Percentiles rank a stretch among this genome's conserved stretches.
These are phyloP conservation scores for Scheffersomyces segobiensis DNA, from an alignment of 1,139 yeast species.

Conservation along the genomic window DNA sequence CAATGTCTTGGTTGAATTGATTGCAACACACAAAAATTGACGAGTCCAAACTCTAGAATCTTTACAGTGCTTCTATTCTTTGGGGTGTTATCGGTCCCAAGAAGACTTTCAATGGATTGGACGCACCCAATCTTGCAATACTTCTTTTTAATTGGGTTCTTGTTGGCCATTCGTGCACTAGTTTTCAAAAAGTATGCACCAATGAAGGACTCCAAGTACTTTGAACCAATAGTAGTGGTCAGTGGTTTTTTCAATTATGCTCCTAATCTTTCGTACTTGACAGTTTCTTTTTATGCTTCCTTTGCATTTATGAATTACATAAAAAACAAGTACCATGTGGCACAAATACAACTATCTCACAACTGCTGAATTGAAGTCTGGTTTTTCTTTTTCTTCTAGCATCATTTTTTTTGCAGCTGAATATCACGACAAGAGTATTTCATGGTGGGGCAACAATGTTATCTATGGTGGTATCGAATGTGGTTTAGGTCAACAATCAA, in stretches of 20 bases:
- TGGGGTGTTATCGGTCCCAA: conserved; percentile 42
- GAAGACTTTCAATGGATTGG: conserved; percentile 30
- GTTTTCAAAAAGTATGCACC: conserved; percentile 24
- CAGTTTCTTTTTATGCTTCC: conserved; percentile 16
- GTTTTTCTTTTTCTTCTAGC: conserved; percentile 18
- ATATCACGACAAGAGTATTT: conserved; percentile 13
- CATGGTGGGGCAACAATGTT: conserved; percentile 22
- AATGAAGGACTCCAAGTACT: conserved; percentile 8
- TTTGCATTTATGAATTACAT: conserved; percentile 17
- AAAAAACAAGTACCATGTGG: conserved; percentile 16
- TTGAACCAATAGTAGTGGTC: conserved; percentile 20
- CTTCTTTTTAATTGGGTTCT: conserved; percentile 33
- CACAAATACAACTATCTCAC: conserved; percentile 20
- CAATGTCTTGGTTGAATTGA: conserved; percentile 21
- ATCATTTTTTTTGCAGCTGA: conserved; percentile 22
- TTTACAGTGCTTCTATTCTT: conserved; percentile 33
- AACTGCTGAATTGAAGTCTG: conserved; percentile 18
- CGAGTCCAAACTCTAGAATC: conserved; percentile 35
- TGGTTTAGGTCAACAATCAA: background rate
- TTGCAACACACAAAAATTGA: conserved; percentile 27
- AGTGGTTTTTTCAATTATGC: conserved; percentile 18
- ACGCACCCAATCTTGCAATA: conserved; percentile 36
- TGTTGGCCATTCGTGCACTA: conserved; percentile 28
- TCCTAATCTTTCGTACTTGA: conserved; percentile 18
- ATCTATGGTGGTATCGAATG: conserved; percentile 14